Conservation (phyloP, 352 stramenopile species). For the Globisporangium camurandrum region DNA sequence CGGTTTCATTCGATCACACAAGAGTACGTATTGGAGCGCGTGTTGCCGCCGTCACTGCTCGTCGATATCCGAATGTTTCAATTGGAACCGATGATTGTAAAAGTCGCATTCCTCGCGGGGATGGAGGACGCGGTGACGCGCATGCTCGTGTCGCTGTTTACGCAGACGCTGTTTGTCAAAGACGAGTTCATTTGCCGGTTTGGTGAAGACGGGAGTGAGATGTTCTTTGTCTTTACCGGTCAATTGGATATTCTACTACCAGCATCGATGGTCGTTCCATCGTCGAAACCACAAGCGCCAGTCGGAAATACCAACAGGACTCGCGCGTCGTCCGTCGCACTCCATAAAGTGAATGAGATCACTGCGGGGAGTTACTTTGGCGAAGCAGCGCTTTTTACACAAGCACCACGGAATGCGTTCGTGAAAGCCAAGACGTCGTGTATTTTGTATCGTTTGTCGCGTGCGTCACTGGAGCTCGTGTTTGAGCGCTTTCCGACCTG, state of each 20-base stretch:
- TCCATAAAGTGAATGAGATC: slow-evolving; percentile 55
- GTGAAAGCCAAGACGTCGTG: slow-evolving; percentile 59
- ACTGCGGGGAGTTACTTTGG: slow-evolving; percentile 53
- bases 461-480: slow-evolving; percentile 46
- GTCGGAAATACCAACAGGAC: too few relatives aligned
- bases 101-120: slow-evolving; percentile 53
- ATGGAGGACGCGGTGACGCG: slow-evolving; percentile 46
- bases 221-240: slow-evolving; percentile 64
- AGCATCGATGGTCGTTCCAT: not conserved
- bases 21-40: slow-evolving; percentile 45
- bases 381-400: slow-evolving; percentile 48
- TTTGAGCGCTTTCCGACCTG: slow-evolving; percentile 54
- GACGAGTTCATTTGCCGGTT: slow-evolving; percentile 53
- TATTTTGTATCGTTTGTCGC: slow-evolving; percentile 47
- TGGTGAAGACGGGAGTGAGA: slow-evolving; percentile 48
- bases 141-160: slow-evolving; percentile 52
- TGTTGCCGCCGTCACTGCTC: slow-evolving; percentile 44
- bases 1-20: slow-evolving; percentile 63
- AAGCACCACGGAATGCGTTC: slow-evolving; percentile 41
- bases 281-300: not conserved
- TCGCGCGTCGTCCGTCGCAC: not conserved
- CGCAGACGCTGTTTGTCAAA: slow-evolving; percentile 43
- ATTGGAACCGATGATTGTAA: slow-evolving; percentile 57
- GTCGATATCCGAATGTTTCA: slow-evolving; percentile 62
- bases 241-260: slow-evolving; percentile 49